A percentile compares a stretch with the other conserved stretches of the same genome.
phyloP scores from a whole-genome alignment of 2,329 filamentous ascomycete genomes.

The Colletotrichum sp. region DNA sequence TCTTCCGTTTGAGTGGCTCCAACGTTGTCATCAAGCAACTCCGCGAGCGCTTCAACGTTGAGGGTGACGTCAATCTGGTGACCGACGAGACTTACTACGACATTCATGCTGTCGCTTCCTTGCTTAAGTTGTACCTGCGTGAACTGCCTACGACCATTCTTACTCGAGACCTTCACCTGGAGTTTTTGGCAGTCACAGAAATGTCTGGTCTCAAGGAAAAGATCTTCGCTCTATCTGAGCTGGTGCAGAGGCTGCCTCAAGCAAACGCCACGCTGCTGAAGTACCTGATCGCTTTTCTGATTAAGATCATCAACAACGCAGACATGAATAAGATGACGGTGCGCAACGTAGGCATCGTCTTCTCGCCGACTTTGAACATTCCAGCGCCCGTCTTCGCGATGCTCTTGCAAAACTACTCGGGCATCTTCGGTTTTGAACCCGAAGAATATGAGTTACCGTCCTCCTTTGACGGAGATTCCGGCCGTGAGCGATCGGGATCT shows the following conservation, averaged over 20 bases:
- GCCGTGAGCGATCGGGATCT: slow-evolving; percentile 28
- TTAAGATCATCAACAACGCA: slow-evolving; percentile 89
- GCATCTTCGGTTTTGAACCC: slow-evolving; percentile 79
- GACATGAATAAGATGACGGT: slow-evolving; percentile 98
- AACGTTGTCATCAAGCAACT: slow-evolving; percentile 92
- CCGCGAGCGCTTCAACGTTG: slow-evolving; percentile 89
- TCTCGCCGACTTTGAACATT: slow-evolving; percentile 96
- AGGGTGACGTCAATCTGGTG: slow-evolving; percentile 89
- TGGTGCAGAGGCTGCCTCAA: slow-evolving; percentile 80
- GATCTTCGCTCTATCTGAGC: slow-evolving; percentile 74
- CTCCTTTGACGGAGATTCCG: slow-evolving; percentile 32
- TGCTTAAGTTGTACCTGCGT: slow-evolving; percentile 92
- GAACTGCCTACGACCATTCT: slow-evolving; percentile 92
- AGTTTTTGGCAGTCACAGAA: slow-evolving; percentile 87
- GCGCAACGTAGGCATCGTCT: slow-evolving; percentile 96
- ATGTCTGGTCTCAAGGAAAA: slow-evolving; percentile 78
- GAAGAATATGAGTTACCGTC: slow-evolving; percentile 66
- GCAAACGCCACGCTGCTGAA: slow-evolving; percentile 83
- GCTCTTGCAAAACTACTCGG: slow-evolving; percentile 88
- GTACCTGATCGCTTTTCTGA: slow-evolving; percentile 86
- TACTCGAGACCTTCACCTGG: slow-evolving; percentile 86
- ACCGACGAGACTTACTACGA: slow-evolving; percentile 88
- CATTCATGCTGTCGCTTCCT: slow-evolving; percentile 92
- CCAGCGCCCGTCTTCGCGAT: slow-evolving; percentile 92
- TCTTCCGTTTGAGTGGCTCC: slow-evolving; percentile 96